phyloP scores from a whole-genome alignment of 495 filamentous ascomycete species.

The Glutinoglossum americanum region DNA sequence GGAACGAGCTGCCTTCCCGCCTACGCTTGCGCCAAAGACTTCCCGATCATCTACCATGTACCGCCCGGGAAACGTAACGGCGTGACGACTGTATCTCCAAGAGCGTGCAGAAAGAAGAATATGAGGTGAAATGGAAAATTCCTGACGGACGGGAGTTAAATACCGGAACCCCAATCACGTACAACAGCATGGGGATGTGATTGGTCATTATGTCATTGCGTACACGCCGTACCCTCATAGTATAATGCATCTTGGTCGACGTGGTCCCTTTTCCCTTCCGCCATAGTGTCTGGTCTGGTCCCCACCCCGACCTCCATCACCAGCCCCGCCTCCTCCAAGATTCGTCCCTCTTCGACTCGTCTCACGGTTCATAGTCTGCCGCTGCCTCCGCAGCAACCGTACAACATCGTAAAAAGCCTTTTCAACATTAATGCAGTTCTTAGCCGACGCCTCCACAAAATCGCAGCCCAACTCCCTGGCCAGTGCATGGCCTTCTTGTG shows the following conservation, averaged over 20 bases:
- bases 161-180: not conserved
- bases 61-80: not conserved
- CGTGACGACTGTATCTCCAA: not conserved
- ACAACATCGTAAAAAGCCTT: slow-evolving; percentile 98
- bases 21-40: not conserved
- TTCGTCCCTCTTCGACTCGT: not conserved
- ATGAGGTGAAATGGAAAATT: not conserved
- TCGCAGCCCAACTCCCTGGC: slow-evolving; percentile 88
- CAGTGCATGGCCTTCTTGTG: slow-evolving; percentile 81
- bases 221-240: not conserved
- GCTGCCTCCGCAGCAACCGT: slow-evolving; percentile 63
- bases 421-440: slow-evolving; percentile 97
- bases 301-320: not conserved
- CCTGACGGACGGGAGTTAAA: not conserved
- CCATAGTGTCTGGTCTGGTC: not conserved
- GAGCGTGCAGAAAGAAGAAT: not conserved
- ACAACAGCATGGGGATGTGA: not conserved
- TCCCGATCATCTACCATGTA: not conserved
- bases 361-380: slow-evolving; percentile 28
- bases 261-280: not conserved
- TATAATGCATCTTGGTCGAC: not conserved
- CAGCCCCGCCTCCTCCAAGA: not conserved
- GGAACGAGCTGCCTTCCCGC: not conserved
- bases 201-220: not conserved
- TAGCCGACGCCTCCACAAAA: slow-evolving; percentile 96